Evolutionary conservation across 2,329 filamentous ascomycete genomes (phyloP).

Genomic region (Penicillium sp.): DNA sequence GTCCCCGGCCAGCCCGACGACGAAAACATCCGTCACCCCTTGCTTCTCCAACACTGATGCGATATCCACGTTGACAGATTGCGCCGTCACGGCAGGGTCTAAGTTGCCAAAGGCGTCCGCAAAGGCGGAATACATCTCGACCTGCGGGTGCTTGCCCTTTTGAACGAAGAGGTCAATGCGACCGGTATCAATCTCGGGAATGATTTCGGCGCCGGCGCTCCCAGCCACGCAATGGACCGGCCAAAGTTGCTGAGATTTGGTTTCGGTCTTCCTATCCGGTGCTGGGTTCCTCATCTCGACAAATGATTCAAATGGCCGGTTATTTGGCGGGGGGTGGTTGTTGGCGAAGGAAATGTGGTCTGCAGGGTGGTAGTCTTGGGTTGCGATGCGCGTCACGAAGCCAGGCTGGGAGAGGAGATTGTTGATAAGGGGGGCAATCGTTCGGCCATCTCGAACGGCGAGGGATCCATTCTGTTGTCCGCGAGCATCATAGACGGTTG

Average conservation of each 20-base stretch:
- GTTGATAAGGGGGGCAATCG: slow-evolving; percentile 73
- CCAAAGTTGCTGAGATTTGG: slow-evolving; percentile 74
- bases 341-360: slow-evolving; percentile 86
- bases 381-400: slow-evolving; percentile 75
- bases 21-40: slow-evolving; percentile 74
- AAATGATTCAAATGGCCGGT: slow-evolving; percentile 67
- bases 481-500: slow-evolving; percentile 6
- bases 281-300: slow-evolving; percentile 58
- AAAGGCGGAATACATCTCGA: slow-evolving; percentile 96
- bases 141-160: slow-evolving; percentile 72
- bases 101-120: slow-evolving; percentile 70
- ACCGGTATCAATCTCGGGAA: slow-evolving; percentile 66
- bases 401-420: slow-evolving; percentile 65
- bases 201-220: slow-evolving; percentile 70
- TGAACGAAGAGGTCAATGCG: slow-evolving; percentile 68
- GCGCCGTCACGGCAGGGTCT: slow-evolving; percentile 34
- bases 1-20: slow-evolving; percentile 84
- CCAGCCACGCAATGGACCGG: slow-evolving; percentile 83
- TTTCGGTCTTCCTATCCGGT: slow-evolving; percentile 57
- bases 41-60: slow-evolving; percentile 57
- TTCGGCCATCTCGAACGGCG: slow-evolving; percentile 72
- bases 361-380: slow-evolving; percentile 86
- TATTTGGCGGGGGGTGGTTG: slow-evolving; percentile 67
- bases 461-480: slow-evolving; percentile 72
- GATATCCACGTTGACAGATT: slow-evolving; percentile 59